Conservation (phyloP, 306 rosid genomes). For the Canavalia ensiformis region DNA sequence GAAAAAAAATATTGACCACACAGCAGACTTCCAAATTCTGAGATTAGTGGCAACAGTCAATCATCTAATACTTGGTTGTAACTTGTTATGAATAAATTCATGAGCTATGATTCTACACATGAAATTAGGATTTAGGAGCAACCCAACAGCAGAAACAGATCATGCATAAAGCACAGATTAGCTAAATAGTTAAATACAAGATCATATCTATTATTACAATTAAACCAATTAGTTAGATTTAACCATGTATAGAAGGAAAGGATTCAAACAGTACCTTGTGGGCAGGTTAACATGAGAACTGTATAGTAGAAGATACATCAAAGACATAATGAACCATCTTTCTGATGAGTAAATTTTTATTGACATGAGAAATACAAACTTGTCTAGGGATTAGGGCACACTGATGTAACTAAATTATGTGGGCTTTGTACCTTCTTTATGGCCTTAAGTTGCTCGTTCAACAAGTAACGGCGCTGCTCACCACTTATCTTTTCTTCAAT, state of each 20-base stretch:
- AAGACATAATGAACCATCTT: constrained; percentile 29
- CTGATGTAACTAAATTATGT: constrained; percentile 33
- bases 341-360: constrained; percentile 14
- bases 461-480: constrained; percentile 96
- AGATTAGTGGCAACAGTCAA: constrained; percentile 16
- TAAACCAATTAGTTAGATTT: not conserved
- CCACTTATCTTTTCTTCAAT: constrained; percentile 99
- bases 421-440: constrained; percentile 80
- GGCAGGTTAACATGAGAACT: constrained; percentile 5
- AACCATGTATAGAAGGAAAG: constrained; percentile 22
- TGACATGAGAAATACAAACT: constrained; percentile 8
- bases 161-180: constrained; percentile 28
- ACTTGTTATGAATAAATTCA: constrained; percentile 21
- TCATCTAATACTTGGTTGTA: constrained; percentile 11
- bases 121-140: constrained; percentile 11
- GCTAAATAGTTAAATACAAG: constrained; percentile 33
- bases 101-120: constrained; percentile 10
- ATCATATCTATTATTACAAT: not conserved
- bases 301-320: constrained; percentile 23
- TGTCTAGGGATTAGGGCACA: constrained; percentile 37
- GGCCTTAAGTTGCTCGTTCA: constrained; percentile 98
- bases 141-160: constrained; percentile 4
- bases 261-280: not conserved
- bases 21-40: not conserved
- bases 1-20: not conserved